Evolutionary conservation across 495 filamentous ascomycete species (phyloP).

Genomic region (Neurospora sp.): DNA sequence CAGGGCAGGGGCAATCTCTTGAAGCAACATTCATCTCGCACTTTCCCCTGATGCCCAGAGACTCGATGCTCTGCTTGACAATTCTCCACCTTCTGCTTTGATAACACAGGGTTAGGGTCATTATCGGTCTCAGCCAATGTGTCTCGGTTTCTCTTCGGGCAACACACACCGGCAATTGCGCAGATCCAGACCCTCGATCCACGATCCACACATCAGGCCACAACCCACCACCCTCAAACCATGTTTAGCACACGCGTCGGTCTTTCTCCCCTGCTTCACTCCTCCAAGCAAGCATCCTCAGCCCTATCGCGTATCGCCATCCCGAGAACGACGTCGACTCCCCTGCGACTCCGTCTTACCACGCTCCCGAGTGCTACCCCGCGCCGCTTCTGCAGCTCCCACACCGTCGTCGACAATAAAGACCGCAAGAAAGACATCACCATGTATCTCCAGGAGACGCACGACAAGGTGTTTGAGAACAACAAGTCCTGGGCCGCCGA

Average conservation of each 20-base stretch:
- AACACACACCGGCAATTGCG: neutral
- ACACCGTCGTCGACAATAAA: neutral
- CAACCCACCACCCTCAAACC: neutral
- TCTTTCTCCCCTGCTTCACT: neutral
- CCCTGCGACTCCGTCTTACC: neutral
- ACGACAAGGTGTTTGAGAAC: conserved; percentile 44
- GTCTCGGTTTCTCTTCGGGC: neutral
- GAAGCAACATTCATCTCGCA: neutral
- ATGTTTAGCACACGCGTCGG: neutral
- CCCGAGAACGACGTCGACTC: neutral
- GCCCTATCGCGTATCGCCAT: neutral
- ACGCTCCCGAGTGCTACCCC: neutral
- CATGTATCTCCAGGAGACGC: conserved; percentile 34
- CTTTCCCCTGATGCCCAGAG: neutral
- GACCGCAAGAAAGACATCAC: conserved; percentile 25
- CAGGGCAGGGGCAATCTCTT: neutral
- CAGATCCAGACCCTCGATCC: neutral
- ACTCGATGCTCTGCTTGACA: neutral
- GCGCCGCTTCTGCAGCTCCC: neutral
- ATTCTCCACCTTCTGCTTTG: neutral
- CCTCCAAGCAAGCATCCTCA: neutral
- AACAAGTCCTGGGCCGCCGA: conserved; percentile 46
- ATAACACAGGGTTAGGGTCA: neutral
- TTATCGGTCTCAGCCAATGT: neutral
- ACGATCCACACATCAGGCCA: neutral